Base-by-base conservation (phyloP, 2,329 filamentous ascomycete genomes). In the Aspergillus clavatus region DNA sequence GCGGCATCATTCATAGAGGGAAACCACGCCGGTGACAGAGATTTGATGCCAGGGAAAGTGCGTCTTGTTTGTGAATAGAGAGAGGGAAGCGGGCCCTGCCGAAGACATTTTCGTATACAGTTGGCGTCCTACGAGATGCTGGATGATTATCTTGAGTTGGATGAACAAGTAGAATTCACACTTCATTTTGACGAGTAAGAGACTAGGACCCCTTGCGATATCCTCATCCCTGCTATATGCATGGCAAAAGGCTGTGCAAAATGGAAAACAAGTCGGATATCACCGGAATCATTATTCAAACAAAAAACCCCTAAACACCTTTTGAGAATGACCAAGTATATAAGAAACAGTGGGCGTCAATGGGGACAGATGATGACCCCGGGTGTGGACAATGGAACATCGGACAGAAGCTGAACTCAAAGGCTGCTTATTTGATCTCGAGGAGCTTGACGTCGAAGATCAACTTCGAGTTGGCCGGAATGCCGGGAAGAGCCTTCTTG, bases 361-460 rank as follows among this genome's bases (percentile, higher is more conserved):
- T 37, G 35, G 37, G 33, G 38, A 19, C 35, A 21, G 22, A 31
- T 40, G 37, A 28, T 31, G 38, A 46, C 40, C 39, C 14, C 33
- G 44, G 31, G 45, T 12, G 40, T 26, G 42, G 43, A 36, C 40
- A 42, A 40, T 23, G 50, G 37, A 48, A 45, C 10, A 42, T 40
- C 35, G n/a, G 27, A 46, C 39, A 42, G 26, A 48, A 37, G 22
- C 21, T 42, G 14, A 43, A 44, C 14, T 40, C 36, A 48, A 41
- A n/a, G 43, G 33, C 29, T 12, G 27, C 37, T 76, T 83, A 90
- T 77, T 89, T 89, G 72, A 89, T 87, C 71, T 86, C 83, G 43
- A 91, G 74, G 43, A 90, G 76, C 79, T 91, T 93, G 61, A 93
- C 79, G 69, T 98, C 94, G 69, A 98, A 98, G 67, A 86, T 81